These are phyloP conservation scores for Rhodamnia argentea DNA, from an alignment of 345 rosid species.

Conservation along the genomic window DNA sequence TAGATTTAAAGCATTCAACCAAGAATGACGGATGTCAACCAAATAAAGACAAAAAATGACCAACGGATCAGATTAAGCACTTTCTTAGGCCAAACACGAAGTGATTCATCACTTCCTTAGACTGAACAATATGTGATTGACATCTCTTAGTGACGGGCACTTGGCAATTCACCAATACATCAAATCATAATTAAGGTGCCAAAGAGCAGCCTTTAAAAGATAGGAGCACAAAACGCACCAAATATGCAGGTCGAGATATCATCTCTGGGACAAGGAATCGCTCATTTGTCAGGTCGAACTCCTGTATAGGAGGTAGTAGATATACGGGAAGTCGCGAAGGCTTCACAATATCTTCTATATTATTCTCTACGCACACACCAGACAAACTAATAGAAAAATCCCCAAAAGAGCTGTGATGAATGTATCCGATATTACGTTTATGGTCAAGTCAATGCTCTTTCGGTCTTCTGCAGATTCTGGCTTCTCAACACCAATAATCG, in stretches of 20 bases:
- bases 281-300: slow-evolving; percentile 87
- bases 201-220: neutral
- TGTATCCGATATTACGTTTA: slow-evolving; percentile 32
- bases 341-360: neutral
- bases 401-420: neutral
- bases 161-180: neutral
- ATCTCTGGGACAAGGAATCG: slow-evolving; percentile 94
- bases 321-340: neutral
- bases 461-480: slow-evolving; percentile 25
- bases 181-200: neutral
- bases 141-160: neutral
- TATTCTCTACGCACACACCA: neutral
- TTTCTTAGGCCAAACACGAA: neutral
- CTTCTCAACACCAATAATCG: slow-evolving; percentile 10
- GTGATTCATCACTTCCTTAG: neutral
- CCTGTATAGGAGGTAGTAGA: slow-evolving; percentile 33
- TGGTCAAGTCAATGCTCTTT: slow-evolving; percentile 51
- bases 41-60: neutral
- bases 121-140: neutral
- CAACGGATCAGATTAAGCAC: neutral
- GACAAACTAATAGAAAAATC: neutral
- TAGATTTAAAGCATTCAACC: neutral
- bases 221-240: slow-evolving; percentile 21
- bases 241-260: slow-evolving; percentile 86
- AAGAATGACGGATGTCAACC: neutral